phyloP scores from a whole-genome alignment of 2,329 filamentous ascomycete genomes.

The Xylariaceae sp. region DNA sequence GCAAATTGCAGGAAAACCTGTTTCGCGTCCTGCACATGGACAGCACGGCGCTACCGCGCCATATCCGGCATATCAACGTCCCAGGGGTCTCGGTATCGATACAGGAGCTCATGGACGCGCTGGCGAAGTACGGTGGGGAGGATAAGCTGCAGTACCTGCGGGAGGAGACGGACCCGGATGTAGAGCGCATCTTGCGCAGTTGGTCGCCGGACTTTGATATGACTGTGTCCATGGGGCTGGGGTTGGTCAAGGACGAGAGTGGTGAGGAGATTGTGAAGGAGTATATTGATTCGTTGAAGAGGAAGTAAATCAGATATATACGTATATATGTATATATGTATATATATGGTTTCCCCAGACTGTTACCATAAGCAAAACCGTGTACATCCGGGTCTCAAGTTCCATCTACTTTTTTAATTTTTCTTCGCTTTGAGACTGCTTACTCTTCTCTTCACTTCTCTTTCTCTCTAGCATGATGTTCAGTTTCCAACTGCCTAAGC shows the following conservation, averaged over 20 bases:
- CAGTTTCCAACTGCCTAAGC: too few species aligned
- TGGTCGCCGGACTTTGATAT: slow-evolving; percentile 56
- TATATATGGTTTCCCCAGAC: too few species aligned
- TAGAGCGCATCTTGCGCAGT: slow-evolving; percentile 53
- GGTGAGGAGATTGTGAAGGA: slow-evolving; percentile 52
- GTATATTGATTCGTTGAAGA: slow-evolving; percentile 41
- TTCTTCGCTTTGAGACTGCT: too few species aligned
- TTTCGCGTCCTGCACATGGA: slow-evolving; percentile 40
- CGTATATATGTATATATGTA: too few species aligned
- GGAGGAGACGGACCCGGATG: slow-evolving; percentile 48
- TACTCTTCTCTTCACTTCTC: too few species aligned
- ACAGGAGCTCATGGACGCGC: slow-evolving; percentile 55
- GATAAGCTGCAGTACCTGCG: slow-evolving; percentile 47
- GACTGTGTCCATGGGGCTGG: slow-evolving; percentile 43
- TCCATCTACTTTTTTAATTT: too few species aligned
- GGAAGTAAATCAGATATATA: background rate
- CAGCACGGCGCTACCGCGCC: slow-evolving; percentile 36
- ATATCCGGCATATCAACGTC: slow-evolving; percentile 51
- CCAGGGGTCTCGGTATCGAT: slow-evolving; percentile 52
- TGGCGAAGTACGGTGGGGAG: slow-evolving; percentile 50
- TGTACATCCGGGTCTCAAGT: too few species aligned
- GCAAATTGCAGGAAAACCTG: slow-evolving; percentile 48
- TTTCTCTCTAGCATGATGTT: too few species aligned
- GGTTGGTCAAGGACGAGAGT: slow-evolving; percentile 45
- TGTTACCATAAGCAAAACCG: too few species aligned